Evolutionary conservation across 768 basidiomycete species (phyloP), one percentile per base, ranked within the genome.

Genomic region (Leccinum rimulosum): DNA sequence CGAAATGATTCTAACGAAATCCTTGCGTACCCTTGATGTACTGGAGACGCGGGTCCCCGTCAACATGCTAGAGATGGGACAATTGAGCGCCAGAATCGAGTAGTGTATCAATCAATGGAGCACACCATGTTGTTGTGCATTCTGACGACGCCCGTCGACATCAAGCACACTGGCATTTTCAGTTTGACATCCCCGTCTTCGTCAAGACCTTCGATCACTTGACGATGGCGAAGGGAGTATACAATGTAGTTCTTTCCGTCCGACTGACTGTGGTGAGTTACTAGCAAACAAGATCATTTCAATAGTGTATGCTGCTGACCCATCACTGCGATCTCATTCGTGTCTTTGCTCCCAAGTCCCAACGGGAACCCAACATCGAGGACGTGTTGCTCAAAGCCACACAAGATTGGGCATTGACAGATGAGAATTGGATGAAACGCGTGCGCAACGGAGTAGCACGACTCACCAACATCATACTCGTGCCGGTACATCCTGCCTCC

Each of bases 81-180:
- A 62, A 54, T 11, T 15, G 33, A 35, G 33, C 33, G 3, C 14
- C 25, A 54, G 22, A 7, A 45, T 14, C 3, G n/a, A 36, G 15
- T 4, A 22, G 1, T 12, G 12, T 1, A 54, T 43, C 6, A 25
- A 43, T 35, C 2, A 4, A 35, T 35, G 9, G 9, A 10, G 22
- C 56, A 22, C n/a, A 61, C 62, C 67, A 65, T 65, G 2, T 69
- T 33, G 30, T 61, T 54, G 31, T 36, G 62, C 68, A 70, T 67
- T 57, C 68, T 58, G 40, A 64, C 54, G 6, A 61, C 62, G 12
- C 63, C 66, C 8, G 68, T 65, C 3, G 68, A 66, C 67, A 66
- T 68, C 8, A 68, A 17, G 47, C 58, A 64, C 40, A 65, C 63
- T 0, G 60, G 60, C 55, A 65, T 57, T 35, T 52, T 57, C 0